A percentile compares a stretch with the other conserved stretches of the same genome.
These are phyloP conservation scores for Jatropha curcas DNA, from an alignment of 345 rosid genomes.

Conservation along the genomic window DNA sequence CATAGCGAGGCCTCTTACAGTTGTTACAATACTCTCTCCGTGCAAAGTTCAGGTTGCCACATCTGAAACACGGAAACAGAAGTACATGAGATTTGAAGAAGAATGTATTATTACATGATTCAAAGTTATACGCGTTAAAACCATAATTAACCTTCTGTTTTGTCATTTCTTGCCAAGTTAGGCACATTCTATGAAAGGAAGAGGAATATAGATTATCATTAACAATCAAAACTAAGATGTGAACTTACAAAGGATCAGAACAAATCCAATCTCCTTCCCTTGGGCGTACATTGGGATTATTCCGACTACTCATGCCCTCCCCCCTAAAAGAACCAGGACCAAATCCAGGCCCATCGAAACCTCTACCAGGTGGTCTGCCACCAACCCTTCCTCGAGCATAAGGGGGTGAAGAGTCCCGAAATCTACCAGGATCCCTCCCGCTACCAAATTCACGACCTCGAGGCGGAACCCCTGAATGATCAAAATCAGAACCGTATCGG, in stretches of 20 bases:
- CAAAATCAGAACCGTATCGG: conserved; percentile 54
- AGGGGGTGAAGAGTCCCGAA: conserved; percentile 67
- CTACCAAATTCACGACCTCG: conserved; percentile 54
- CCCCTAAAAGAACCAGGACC: conserved; percentile 55
- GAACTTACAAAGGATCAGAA: conserved; percentile 61
- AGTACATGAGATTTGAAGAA: neutral
- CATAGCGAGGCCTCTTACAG: conserved; percentile 67
- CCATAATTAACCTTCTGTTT: neutral
- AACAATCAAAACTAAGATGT: conserved; percentile 1
- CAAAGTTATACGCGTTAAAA: neutral
- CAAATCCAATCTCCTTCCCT: conserved; percentile 96
- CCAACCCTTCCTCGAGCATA: conserved; percentile 62
- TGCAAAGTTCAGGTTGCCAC: conserved; percentile 83
- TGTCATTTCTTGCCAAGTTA: neutral
- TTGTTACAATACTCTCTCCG: conserved; percentile 72
- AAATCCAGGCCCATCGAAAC: conserved; percentile 63
- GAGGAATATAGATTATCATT: neutral
- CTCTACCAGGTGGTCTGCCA: conserved; percentile 61
- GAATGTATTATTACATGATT: neutral
- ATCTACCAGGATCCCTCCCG: conserved; percentile 67
- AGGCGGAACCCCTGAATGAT: conserved; percentile 50
- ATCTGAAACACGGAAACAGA: conserved; percentile 47
- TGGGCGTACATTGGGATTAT: conserved; percentile 75
- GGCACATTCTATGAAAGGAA: neutral
- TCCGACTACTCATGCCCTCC: conserved; percentile 50